A percentile compares a stretch with the other conserved stretches of the same genome.
phyloP scores from a whole-genome alignment of 768 basidiomycete genomes.

The Sarcodon aspratus region DNA sequence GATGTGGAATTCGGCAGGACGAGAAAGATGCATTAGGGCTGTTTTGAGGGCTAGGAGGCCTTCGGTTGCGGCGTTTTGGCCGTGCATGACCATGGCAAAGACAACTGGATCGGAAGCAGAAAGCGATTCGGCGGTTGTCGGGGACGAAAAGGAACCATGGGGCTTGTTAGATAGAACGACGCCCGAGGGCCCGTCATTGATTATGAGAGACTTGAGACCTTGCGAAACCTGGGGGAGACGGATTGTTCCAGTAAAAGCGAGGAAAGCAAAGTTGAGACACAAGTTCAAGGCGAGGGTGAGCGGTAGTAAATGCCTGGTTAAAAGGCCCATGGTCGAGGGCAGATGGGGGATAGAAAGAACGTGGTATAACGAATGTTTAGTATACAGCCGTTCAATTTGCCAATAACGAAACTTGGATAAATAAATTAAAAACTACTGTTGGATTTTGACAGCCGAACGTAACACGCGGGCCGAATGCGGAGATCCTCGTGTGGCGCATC shows the following conservation, averaged over 20 bases:
- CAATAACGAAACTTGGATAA: too few species aligned
- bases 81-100: background rate
- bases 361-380: too few species aligned
- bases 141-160: too few species aligned
- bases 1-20: slow-evolving; percentile 9
- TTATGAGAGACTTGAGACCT: too few species aligned
- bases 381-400: too few species aligned
- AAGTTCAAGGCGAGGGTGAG: background rate
- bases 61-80: background rate
- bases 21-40: slow-evolving; percentile 7
- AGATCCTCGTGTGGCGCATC: background rate
- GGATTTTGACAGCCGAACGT: too few species aligned
- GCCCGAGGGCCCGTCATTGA: too few species aligned
- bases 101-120: background rate
- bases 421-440: too few species aligned
- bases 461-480: too few species aligned
- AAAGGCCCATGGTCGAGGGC: background rate
- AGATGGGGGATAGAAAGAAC: background rate
- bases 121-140: too few species aligned
- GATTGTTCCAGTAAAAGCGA: background rate
- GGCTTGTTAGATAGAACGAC: too few species aligned
- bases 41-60: slow-evolving; percentile 7
- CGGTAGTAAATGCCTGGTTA: background rate
- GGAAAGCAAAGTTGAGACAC: background rate
- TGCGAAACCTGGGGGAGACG: background rate